Percentiles rank a stretch among this genome's conserved stretches.
phyloP scores from a whole-genome alignment of 768 basidiomycete genomes.

The Tylopilus sp. region DNA sequence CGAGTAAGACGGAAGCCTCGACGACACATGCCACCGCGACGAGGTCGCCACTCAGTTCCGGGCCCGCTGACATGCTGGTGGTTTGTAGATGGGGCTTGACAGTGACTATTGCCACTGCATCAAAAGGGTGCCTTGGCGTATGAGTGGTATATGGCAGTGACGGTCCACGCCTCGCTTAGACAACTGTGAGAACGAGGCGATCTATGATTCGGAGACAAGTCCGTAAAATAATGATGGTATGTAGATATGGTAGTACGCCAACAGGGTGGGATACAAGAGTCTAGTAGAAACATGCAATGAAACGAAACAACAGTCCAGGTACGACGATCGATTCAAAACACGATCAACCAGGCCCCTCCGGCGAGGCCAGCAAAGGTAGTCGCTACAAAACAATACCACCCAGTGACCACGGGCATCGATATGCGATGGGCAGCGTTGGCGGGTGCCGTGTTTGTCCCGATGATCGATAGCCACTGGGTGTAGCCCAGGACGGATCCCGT shows the following conservation, averaged over 20 bases:
- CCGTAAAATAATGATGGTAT: conserved; percentile 16
- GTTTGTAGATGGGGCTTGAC: neutral
- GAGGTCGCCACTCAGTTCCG: conserved; percentile 26
- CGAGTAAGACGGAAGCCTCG: conserved; percentile 56
- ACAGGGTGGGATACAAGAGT: conserved; percentile 1
- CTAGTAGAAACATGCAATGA: conserved; percentile 3
- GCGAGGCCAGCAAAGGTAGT: conserved; percentile 23
- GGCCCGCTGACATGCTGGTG: conserved; percentile 17
- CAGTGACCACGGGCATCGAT: conserved; percentile 17
- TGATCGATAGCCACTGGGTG: conserved; percentile 27
- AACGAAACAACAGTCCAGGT: conserved; percentile 9
- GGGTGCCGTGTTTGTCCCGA: conserved; percentile 31
- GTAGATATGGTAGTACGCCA: conserved; percentile 13
- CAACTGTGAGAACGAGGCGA: conserved; percentile 4
- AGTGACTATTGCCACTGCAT: neutral
- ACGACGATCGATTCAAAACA: conserved; percentile 15
- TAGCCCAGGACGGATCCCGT: conserved; percentile 29
- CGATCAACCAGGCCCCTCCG: conserved; percentile 33
- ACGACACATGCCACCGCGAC: conserved; percentile 56
- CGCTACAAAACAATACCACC: conserved; percentile 28
- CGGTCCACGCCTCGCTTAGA: neutral
- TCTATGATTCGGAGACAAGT: conserved; percentile 11
- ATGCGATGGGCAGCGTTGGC: conserved; percentile 25
- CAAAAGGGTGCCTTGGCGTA: neutral
- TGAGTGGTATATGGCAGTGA: neutral